These are phyloP conservation scores for Suhomyces pyralidae DNA, from an alignment of 805 yeast genomes.

Conservation along the genomic window DNA sequence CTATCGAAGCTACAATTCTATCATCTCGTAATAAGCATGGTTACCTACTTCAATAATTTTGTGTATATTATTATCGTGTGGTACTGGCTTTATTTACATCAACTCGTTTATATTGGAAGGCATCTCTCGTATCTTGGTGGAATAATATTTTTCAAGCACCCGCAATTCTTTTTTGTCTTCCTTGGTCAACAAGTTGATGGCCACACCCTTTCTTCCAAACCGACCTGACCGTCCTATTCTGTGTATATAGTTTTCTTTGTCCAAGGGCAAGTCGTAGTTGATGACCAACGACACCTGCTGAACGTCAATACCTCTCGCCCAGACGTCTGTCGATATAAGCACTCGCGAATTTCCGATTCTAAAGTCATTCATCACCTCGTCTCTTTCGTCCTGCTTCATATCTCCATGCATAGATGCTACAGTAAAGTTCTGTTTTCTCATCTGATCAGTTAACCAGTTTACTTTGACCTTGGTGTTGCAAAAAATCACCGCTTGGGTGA, in stretches of 20 bases:
- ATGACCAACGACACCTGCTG: slow-evolving; percentile 96
- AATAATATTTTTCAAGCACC: slow-evolving; percentile 86
- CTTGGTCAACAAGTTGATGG: slow-evolving; percentile 87
- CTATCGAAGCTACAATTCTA: too few species aligned
- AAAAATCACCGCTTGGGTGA: slow-evolving; percentile 96
- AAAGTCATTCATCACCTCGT: slow-evolving; percentile 92
- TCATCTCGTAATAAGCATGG: too few species aligned
- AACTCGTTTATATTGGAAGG: slow-evolving; percentile 42
- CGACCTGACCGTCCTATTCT: slow-evolving; percentile 98
- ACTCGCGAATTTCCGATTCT: slow-evolving; percentile 91
- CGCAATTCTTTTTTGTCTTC: slow-evolving; percentile 72
- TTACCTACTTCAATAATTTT: too few species aligned
- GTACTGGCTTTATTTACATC: slow-evolving; percentile 2
- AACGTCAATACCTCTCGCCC: slow-evolving; percentile 98
- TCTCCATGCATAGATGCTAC: slow-evolving; percentile 97
- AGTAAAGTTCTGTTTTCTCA: slow-evolving; percentile 79
- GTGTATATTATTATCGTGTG: neutral
- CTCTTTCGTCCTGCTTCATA: slow-evolving; percentile 93
- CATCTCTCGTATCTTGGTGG: slow-evolving; percentile 89
- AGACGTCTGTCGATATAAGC: slow-evolving; percentile 91
- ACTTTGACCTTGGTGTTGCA: slow-evolving; percentile 95
- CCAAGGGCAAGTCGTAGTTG: slow-evolving; percentile 89
- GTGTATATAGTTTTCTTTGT: slow-evolving; percentile 94
- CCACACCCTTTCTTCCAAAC: slow-evolving; percentile 98
- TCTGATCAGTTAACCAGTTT: slow-evolving; percentile 80